A percentile compares a stretch with the other conserved stretches of the same genome.
Evolutionary conservation across 139 green algal species (phyloP).

Genomic region (Asterochloris erici): DNA sequence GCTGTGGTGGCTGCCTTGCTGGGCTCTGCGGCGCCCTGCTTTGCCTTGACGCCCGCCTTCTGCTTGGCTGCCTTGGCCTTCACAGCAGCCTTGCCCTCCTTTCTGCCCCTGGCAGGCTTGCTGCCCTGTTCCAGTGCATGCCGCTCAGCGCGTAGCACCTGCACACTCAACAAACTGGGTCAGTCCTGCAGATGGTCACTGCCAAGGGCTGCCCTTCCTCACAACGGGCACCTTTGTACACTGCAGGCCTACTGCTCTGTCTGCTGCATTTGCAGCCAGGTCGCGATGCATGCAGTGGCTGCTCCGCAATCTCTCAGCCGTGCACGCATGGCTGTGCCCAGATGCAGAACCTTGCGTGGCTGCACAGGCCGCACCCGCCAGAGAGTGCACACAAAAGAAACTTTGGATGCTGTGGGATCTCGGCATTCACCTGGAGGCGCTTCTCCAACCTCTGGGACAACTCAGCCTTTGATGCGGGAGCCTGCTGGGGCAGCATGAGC

Average conservation of each 20-base stretch:
- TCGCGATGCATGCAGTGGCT: too few relatives aligned
- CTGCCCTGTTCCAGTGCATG: conserved; percentile 3
- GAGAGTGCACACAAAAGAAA: too few relatives aligned
- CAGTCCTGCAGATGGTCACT: not conserved
- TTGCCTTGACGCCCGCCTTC: not conserved
- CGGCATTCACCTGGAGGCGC: conserved; percentile 2
- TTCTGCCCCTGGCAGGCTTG: conserved; percentile 8
- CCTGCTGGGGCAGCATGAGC: not conserved
- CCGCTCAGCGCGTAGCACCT: conserved; percentile 4
- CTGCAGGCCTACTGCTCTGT: too few relatives aligned
- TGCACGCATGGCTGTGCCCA: too few relatives aligned
- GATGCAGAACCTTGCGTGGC: too few relatives aligned
- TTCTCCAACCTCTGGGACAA: conserved; percentile 9
- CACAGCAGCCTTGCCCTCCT: not conserved
- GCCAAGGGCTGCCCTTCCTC: not conserved
- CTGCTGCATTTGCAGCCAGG: too few relatives aligned
- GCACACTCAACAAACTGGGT: not conserved
- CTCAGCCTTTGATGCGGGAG: not conserved
- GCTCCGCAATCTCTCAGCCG: too few relatives aligned
- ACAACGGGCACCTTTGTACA: not conserved
- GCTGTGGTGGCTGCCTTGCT: not conserved
- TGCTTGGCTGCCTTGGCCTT: conserved; percentile 6
- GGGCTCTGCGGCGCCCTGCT: not conserved
- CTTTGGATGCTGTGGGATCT: not conserved
- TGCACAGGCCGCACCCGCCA: too few relatives aligned